phyloP scores from a whole-genome alignment of 2,329 filamentous ascomycete genomes.

The Colletotrichum australisinense region DNA sequence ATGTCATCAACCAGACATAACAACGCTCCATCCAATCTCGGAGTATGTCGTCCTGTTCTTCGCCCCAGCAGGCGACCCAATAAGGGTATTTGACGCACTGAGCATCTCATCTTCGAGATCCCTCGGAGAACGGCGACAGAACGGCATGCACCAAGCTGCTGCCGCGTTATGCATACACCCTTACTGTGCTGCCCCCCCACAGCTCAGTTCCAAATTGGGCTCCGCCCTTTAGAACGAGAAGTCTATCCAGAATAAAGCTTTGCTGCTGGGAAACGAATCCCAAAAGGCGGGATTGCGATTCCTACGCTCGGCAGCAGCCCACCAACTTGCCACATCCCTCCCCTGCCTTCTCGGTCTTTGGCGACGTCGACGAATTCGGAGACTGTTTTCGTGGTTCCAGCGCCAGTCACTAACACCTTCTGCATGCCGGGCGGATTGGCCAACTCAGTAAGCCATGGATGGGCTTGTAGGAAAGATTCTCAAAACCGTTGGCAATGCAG shows the following conservation, averaged over 20 bases:
- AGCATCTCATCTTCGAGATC: constrained; percentile 23
- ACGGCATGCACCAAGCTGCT: constrained; percentile 16
- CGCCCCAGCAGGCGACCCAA: not conserved
- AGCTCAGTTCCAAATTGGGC: constrained; percentile 23
- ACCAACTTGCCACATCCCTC: not conserved
- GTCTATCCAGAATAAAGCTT: constrained; percentile 27
- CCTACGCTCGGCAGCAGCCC: constrained; percentile 22
- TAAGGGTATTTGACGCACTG: constrained; percentile 1
- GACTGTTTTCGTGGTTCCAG: not conserved
- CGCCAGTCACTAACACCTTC: not conserved
- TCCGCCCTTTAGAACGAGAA: constrained; percentile 28
- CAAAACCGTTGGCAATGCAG: not conserved
- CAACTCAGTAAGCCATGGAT: not conserved
- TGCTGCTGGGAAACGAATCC: constrained; percentile 19
- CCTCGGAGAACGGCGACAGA: constrained; percentile 2
- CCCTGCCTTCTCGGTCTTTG: not conserved
- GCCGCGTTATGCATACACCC: constrained; percentile 22
- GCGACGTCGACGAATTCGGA: not conserved
- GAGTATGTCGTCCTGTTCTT: not conserved
- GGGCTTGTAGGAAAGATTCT: not conserved
- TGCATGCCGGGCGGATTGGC: not conserved
- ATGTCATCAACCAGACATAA: not conserved
- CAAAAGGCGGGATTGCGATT: constrained; percentile 34
- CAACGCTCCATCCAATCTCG: constrained; percentile 1
- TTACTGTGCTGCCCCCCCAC: not conserved